Percentiles rank a stretch among this genome's conserved stretches.
Conservation (phyloP, 352 stramenopile species). For the Phytophthora capsici region DNA sequence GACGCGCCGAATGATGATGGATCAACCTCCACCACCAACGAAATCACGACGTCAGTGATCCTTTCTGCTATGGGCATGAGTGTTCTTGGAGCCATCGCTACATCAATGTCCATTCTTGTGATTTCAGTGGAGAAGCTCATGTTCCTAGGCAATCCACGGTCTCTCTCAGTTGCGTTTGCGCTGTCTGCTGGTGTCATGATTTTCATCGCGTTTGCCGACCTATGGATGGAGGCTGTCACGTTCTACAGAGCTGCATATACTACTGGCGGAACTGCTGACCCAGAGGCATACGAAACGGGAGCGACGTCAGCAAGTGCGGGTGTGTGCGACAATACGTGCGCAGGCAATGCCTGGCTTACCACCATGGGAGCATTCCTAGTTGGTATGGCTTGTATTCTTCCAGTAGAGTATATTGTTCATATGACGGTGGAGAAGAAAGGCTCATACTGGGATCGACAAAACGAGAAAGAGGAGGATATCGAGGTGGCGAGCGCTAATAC, state of each 20-base stretch:
- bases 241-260: conserved; percentile 69
- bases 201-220: conserved; percentile 77
- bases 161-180: conserved; percentile 73
- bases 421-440: conserved; percentile 35
- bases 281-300: conserved; percentile 73
- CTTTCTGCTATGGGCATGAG: conserved; percentile 77
- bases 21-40: conserved; percentile 26
- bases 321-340: conserved; percentile 66
- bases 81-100: conserved; percentile 73
- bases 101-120: conserved; percentile 67
- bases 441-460: conserved; percentile 26
- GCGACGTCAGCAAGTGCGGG: conserved; percentile 36
- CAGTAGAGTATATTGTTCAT: conserved; percentile 57
- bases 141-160: conserved; percentile 62
- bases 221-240: conserved; percentile 63
- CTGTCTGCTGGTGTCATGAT: conserved; percentile 80
- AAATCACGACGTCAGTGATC: conserved; percentile 62
- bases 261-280: conserved; percentile 55
- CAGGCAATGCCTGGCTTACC: conserved; percentile 66
- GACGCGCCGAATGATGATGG: conserved; percentile 55
- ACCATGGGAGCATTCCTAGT: conserved; percentile 60
- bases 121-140: conserved; percentile 72
- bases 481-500: conserved; percentile 7
- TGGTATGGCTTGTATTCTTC: conserved; percentile 68
- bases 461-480: conserved; percentile 24